A percentile compares a stretch with the other conserved stretches of the same genome.
These are phyloP conservation scores for Avena atlantica DNA, from an alignment of 176 grass and related monocot genomes.

Conservation along the genomic window DNA sequence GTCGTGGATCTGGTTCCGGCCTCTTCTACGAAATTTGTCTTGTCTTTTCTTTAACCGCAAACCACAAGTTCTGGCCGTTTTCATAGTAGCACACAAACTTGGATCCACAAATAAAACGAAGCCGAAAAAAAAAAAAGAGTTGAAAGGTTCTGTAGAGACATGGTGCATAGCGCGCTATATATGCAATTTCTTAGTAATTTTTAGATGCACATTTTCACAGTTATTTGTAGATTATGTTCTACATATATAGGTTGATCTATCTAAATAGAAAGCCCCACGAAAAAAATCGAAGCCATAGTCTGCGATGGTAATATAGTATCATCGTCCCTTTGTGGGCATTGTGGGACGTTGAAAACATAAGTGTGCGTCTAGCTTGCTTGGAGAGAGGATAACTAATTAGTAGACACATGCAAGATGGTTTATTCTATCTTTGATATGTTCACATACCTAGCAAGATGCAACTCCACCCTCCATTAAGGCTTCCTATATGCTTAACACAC, in stretches of 20 bases:
- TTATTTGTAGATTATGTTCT: background rate
- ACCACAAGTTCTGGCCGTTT: background rate
- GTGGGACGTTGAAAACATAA: background rate
- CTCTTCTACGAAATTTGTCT: background rate
- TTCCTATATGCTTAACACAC: background rate
- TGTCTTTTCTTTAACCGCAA: background rate
- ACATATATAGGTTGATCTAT: background rate
- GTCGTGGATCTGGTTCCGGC: background rate
- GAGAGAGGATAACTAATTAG: background rate
- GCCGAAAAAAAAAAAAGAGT: background rate
- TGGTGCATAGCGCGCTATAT: background rate
- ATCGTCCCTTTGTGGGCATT: background rate
- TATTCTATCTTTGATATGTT: background rate
- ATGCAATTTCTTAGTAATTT: background rate
- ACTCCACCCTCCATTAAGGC: too few species aligned
- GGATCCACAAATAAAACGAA: background rate
- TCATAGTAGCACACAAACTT: background rate
- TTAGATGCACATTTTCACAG: background rate
- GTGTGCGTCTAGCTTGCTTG: background rate
- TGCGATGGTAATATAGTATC: background rate
- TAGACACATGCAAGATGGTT: constrained; percentile 17
- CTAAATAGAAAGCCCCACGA: background rate
- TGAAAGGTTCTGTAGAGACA: background rate
- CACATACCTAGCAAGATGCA: background rate
- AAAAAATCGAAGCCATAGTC: background rate